Conservation (phyloP, 2,329 filamentous ascomycete genomes). For the Trichoderma sp. region DNA sequence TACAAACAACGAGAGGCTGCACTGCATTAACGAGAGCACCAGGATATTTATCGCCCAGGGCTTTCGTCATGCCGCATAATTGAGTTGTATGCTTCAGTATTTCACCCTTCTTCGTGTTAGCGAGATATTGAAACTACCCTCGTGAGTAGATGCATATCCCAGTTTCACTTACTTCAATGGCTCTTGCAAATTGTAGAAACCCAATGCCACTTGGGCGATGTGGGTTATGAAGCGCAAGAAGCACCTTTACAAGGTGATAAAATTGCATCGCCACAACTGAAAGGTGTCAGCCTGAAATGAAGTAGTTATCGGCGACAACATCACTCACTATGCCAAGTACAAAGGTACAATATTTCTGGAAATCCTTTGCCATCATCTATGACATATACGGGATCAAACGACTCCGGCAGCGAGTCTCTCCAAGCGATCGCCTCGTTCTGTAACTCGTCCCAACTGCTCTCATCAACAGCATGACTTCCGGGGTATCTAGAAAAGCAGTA, state of each 20-base stretch:
- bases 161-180: neutral
- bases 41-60: neutral
- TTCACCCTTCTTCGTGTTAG: neutral
- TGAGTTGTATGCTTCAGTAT: neutral
- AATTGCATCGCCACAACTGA: neutral
- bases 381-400: neutral
- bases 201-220: neutral
- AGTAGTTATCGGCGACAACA: neutral
- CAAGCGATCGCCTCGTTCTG: neutral
- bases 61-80: slow-evolving; percentile 1
- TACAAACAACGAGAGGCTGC: neutral
- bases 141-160: neutral
- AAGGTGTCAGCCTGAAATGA: neutral
- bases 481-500: neutral
- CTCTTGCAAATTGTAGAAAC: neutral
- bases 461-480: neutral
- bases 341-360: neutral
- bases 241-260: neutral
- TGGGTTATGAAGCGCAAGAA: neutral
- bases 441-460: neutral
- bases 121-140: neutral
- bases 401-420: neutral
- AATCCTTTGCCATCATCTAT: neutral
- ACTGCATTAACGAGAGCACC: neutral
- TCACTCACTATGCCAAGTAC: neutral